A percentile compares a stretch with the other conserved stretches of the same genome.
phyloP scores from a whole-genome alignment of 2,329 filamentous ascomycete genomes.

The Myriosclerotinia duriaeana region DNA sequence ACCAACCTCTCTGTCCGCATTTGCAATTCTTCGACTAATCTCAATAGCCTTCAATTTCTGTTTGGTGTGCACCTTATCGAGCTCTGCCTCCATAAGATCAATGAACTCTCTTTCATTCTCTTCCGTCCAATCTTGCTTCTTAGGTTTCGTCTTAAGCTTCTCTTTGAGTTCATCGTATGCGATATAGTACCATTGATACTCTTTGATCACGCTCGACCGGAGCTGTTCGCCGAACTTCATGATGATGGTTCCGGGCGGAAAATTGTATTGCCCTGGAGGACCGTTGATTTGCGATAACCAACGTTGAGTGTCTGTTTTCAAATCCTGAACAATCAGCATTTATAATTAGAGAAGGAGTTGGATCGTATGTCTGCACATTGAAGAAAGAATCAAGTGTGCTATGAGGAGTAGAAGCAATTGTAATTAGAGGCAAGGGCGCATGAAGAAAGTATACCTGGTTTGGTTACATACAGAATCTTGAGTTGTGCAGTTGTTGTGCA shows the following conservation, averaged over 20 bases:
- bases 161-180: slow-evolving; percentile 92
- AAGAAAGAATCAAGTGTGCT: not conserved
- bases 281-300: slow-evolving; percentile 28
- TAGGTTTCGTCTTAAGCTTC: slow-evolving; percentile 70
- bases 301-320: slow-evolving; percentile 28
- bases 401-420: not conserved
- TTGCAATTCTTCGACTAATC: slow-evolving; percentile 85
- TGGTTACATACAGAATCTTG: no score
- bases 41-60: slow-evolving; percentile 97
- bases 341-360: not conserved
- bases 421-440: not conserved
- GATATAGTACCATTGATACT: slow-evolving; percentile 98
- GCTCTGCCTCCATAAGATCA: slow-evolving; percentile 78
- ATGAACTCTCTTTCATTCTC: slow-evolving; percentile 91
- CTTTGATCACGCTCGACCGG: slow-evolving; percentile 90
- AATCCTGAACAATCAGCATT: slow-evolving; percentile 38
- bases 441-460: no score
- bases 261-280: slow-evolving; percentile 29
- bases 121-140: slow-evolving; percentile 74
- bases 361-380: not conserved
- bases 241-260: slow-evolving; percentile 53
- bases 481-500: no score
- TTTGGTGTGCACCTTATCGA: slow-evolving; percentile 97
- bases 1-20: slow-evolving; percentile 84
- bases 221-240: slow-evolving; percentile 96